Evolutionary conservation across 75 land plant genomes (phyloP), one percentile per base, ranked within the genome.

Genomic region (Pinus albicaulis): DNA sequence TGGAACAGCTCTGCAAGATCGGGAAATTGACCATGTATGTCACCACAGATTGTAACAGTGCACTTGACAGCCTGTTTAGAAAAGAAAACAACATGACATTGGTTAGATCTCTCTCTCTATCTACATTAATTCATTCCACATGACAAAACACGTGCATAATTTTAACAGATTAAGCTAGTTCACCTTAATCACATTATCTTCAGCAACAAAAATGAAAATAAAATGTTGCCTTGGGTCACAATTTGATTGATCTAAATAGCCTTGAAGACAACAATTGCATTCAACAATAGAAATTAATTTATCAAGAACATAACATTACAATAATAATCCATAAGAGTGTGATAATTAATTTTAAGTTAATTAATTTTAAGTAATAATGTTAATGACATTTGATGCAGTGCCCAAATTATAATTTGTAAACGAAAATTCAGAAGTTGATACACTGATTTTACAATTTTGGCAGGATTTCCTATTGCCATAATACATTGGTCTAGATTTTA

Each of bases 21-120:
- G 81, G 93, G 98, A 84, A 95, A 95, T 69, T 95, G 98, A 6
- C 98, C 98, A 84, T 95, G 98, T 71, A 95, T 95, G 69, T 95
- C 98, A 59, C 98, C 98, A 86, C 98, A 95, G 4, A 92, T 87
- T 41, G 98, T 95, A 61, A 95, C 98, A 76, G 98, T 95, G 60
- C 98, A 91, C 83, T 91, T 95, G 55, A 95, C 98, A 69, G 98
- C 96, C 96, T 95, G 92, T 86, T 36, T 38, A 72, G 53, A 44
- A n/a, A 72, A 72, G 26, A 55, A 7, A 72, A 71, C 12, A 13
- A 25, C 3, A 59, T 23, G 22, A 72, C 26, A 66, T 7, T 34
- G 38, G 38, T 66, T 36, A 66, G n/a, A 66, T 5, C 16, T 66
- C 70, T 38, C 44, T n/a, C n/a, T n/a, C 48, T 38, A 66, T 7